A percentile compares a stretch with the other conserved stretches of the same genome.
These are phyloP conservation scores for Ampelocalamus luodianensis DNA, from an alignment of 176 grass and related monocot genomes.

Conservation along the genomic window DNA sequence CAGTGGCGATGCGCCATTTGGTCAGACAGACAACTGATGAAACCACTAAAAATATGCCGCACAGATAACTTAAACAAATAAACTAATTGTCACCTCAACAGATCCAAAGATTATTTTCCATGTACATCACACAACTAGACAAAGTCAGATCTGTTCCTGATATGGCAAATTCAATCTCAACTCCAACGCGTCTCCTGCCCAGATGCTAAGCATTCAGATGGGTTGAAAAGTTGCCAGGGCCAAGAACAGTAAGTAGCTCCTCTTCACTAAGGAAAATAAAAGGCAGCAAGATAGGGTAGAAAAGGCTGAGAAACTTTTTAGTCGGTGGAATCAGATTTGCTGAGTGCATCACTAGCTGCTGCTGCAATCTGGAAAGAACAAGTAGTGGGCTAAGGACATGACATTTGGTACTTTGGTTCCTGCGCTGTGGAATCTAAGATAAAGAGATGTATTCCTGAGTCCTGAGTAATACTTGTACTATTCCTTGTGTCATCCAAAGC, in stretches of 20 bases:
- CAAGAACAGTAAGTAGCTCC: conserved; percentile 23
- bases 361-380: conserved; percentile 36
- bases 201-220: conserved; percentile 27
- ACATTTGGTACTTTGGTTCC: conserved; percentile 37
- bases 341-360: conserved; percentile 18
- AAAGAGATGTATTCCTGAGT: conserved; percentile 20
- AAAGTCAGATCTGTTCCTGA: conserved; percentile 49
- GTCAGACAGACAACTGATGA: conserved; percentile 32
- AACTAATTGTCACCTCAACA: conserved; percentile 36
- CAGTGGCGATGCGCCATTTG: conserved; percentile 47
- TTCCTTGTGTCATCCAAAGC: conserved; percentile 47
- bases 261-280: neutral
- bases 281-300: conserved; percentile 29
- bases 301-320: conserved; percentile 28
- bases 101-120: conserved; percentile 34
- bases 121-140: conserved; percentile 28
- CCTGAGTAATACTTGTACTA: conserved; percentile 21
- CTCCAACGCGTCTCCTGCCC: neutral
- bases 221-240: conserved; percentile 15
- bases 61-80: conserved; percentile 46
- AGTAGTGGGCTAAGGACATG: conserved; percentile 34
- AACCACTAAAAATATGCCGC: conserved; percentile 21
- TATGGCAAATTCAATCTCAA: conserved; percentile 43
- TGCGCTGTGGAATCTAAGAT: conserved; percentile 34
- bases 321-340: conserved; percentile 41